Evolutionary conservation across 805 yeast genomes (phyloP), one percentile per base, ranked within the genome.

Genomic region (Suhomyces faveliae): DNA sequence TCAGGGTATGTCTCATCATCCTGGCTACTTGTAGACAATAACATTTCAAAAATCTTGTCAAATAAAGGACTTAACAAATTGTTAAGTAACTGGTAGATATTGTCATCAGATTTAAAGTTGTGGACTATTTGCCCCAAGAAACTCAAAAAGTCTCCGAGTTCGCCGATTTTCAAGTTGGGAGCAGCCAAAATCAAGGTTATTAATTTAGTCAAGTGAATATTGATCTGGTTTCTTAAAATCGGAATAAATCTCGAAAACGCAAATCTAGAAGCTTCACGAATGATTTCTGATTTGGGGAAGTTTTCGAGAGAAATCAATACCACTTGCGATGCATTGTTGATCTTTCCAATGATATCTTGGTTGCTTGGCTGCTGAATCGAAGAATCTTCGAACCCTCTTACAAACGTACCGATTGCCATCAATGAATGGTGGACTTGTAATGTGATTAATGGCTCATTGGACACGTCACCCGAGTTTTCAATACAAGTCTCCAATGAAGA

Each of bases 121-220:
- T 92, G 97, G 45, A 87, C 80, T 51, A 94, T 79, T 67, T 94
- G 98, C 4, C 96, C 91, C 51, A 94, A 69, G 63, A 94, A 92
- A 35, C 92, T 79, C 47, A 90, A 69, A 61, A 94, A 89, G 60
- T 90, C 96, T 33, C 79, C 77, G 62, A 92, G 70, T 63, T 91
- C 97, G 45, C 74, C 69, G 10, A 79, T 66, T 49, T 78, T 80
- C 56, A 85, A 71, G 55, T 83, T 78, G 30, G 79, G 81, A 5
- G 71, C 61, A 11, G 79, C 76, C 48, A 89, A 71, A 19, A 84
- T 74, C 23, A 73, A 54, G 2, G 88, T 79, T 49, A 94, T 81
- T 51, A 90, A 78, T 60, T 88, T 84, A 53, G 85, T 84, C 64
- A 88, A 74, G 41, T 79, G 74, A 7, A 60, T 60, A 47, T 75